phyloP scores from a whole-genome alignment of 2,329 filamentous ascomycete genomes.

The Stemphylium vesicarium region DNA sequence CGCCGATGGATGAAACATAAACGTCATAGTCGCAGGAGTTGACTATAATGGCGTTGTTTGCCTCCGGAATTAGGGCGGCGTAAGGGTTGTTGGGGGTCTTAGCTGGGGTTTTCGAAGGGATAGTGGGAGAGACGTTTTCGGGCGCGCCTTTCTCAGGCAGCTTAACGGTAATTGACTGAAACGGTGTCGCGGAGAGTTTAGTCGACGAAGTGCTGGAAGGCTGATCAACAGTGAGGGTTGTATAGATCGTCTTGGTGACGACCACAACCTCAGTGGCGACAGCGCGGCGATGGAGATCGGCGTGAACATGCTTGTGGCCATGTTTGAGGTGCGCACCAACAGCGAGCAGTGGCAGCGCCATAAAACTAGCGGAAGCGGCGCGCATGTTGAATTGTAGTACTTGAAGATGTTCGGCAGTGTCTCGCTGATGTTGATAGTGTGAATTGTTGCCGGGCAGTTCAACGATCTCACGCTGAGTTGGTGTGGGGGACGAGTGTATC shows the following conservation, averaged over 20 bases:
- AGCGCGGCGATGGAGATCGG: neutral
- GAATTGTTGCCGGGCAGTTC: neutral
- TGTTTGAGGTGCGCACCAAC: neutral
- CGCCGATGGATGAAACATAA: constrained; percentile 23
- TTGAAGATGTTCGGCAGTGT: neutral
- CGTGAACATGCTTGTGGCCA: constrained; percentile 2
- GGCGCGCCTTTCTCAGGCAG: neutral
- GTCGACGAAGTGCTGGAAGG: neutral
- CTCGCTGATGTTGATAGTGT: neutral
- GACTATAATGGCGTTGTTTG: constrained; percentile 17
- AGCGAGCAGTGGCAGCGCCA: constrained; percentile 4
- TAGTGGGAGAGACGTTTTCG: neutral
- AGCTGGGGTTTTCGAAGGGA: neutral
- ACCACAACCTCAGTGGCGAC: constrained; percentile 9
- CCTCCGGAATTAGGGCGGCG: constrained; percentile 1
- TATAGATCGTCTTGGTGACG: constrained; percentile 17
- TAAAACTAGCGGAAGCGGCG: neutral
- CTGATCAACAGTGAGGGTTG: constrained; percentile 7
- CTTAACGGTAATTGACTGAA: neutral
- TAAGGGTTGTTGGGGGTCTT: constrained; percentile 3
- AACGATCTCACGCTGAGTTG: neutral
- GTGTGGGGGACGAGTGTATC: too few relatives aligned
- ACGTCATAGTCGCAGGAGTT: constrained; percentile 28
- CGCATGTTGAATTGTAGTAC: constrained; percentile 2
- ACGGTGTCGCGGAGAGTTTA: neutral